phyloP scores from a whole-genome alignment of 176 grass and related monocot species.

The Musa beccarii region DNA sequence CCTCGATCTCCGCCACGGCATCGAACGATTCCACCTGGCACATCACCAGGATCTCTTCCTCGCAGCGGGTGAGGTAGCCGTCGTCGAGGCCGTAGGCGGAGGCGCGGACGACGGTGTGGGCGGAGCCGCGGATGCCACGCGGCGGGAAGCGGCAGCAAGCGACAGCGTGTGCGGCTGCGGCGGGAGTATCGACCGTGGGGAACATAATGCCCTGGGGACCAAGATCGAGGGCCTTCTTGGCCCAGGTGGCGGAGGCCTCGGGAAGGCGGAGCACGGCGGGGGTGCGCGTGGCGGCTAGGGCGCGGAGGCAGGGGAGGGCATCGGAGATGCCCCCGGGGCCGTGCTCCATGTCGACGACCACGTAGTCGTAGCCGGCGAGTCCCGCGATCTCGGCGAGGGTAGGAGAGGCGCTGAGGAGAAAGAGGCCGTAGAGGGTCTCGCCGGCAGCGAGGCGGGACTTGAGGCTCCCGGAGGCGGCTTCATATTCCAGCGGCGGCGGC shows the following conservation, averaged over 20 bases:
- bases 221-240: conserved; percentile 92
- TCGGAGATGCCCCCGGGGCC: conserved; percentile 70
- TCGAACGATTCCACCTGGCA: conserved; percentile 65
- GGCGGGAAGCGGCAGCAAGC: conserved; percentile 62
- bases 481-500: conserved; percentile 24
- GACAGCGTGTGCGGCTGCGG: conserved; percentile 41
- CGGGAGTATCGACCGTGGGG: conserved; percentile 46
- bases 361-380: conserved; percentile 90
- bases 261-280: conserved; percentile 65
- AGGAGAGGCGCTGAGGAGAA: conserved; percentile 74
- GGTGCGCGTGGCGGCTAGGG: conserved; percentile 62
- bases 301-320: conserved; percentile 68
- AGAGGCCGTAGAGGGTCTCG: conserved; percentile 76
- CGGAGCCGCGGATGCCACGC: conserved; percentile 71
- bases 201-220: conserved; percentile 84
- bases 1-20: conserved; percentile 52
- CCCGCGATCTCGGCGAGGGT: conserved; percentile 73
- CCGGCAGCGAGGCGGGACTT: conserved; percentile 61
- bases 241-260: conserved; percentile 55
- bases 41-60: conserved; percentile 77
- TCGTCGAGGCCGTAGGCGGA: conserved; percentile 86
- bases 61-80: conserved; percentile 67
- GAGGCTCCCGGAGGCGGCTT: conserved; percentile 24
- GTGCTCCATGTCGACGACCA: conserved; percentile 88
- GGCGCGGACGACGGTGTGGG: conserved; percentile 77